Base-by-base conservation (phyloP, 805 yeast genomes). In the Candida argentea region DNA sequence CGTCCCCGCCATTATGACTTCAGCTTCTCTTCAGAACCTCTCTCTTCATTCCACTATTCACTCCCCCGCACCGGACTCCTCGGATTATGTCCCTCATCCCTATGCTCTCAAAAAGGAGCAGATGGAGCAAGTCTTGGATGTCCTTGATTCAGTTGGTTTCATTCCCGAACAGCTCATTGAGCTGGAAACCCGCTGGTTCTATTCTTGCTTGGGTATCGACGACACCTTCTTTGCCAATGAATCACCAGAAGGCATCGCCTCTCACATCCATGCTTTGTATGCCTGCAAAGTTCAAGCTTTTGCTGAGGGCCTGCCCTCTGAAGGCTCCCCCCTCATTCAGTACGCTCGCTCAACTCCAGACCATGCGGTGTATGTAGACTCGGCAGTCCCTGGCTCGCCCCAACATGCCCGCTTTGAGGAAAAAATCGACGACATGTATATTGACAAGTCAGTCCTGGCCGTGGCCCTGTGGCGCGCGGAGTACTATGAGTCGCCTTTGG, bases 211-310 rank as follows among this genome's bases (percentile, higher is more conserved):
- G 39, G 95, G 95, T 16, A 85, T 89, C 34, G 95, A 87, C 48
- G 95, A 86, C 48, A 78, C 84, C 17, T 89, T 82, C 55, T 87
- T 89, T 50, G 91, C 91, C 24, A 73, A 80, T 37, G 95, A 89
- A 48, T 62, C 82, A 4, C 80, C 87, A 9, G 73, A 69, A 29
- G 82, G 78, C 35, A 81, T 89, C 40, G 87, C 83, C 11, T 70
- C 78, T 30, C 86, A 87, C 47, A 83, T 89, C 42, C 81, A 81
- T 46, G 81, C 95, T 6, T 65, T 89, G 30, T 89, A 89, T 56
- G 83, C 95, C 19, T 87, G 96, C 32, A 91, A 91, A 52, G 70
- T 91, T 30, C 91, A 89, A 42, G 94, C 95, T 5, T 83, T 68
- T 48, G 80, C 91, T 3, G 58, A 70, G 37, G 67, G 76, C 27